Percentiles rank a stretch among this genome's conserved stretches.
Conservation (phyloP, 257 asterid species). For the Osmanthus fragrans region DNA sequence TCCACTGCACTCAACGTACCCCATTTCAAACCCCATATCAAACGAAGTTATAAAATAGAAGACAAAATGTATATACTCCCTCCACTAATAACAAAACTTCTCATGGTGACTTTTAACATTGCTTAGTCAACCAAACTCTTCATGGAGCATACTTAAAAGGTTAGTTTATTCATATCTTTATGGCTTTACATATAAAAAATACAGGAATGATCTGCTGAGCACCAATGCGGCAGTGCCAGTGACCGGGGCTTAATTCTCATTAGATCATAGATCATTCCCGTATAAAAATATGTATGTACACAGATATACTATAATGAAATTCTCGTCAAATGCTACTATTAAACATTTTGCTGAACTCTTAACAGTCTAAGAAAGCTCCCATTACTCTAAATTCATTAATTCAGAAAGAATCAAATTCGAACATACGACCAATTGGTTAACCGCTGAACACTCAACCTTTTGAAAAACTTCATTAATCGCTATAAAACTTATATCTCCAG, state of each 20-base stretch:
- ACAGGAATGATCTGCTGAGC: too few species aligned
- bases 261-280: too few species aligned
- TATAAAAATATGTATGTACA: too few species aligned
- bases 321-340: background rate
- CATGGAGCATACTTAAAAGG: background rate
- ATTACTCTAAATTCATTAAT: background rate
- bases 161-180: background rate
- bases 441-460: too few species aligned
- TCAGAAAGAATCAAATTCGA: background rate
- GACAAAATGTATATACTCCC: conserved; percentile 3
- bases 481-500: background rate
- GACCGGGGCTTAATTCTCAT: too few species aligned
- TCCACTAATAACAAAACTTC: background rate
- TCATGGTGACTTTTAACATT: background rate
- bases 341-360: background rate
- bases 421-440: background rate
- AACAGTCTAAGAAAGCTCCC: background rate
- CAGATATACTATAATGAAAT: too few species aligned
- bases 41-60: conserved; percentile 12
- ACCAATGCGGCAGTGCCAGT: too few species aligned
- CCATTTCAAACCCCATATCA: conserved; percentile 9
- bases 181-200: background rate
- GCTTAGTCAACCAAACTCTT: background rate
- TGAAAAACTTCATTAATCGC: background rate
- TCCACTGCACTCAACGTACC: conserved; percentile 46